These are phyloP conservation scores for Martensiomyces pterosporus DNA, from an alignment of 192 early-diverging fungal genomes.

Conservation along the genomic window DNA sequence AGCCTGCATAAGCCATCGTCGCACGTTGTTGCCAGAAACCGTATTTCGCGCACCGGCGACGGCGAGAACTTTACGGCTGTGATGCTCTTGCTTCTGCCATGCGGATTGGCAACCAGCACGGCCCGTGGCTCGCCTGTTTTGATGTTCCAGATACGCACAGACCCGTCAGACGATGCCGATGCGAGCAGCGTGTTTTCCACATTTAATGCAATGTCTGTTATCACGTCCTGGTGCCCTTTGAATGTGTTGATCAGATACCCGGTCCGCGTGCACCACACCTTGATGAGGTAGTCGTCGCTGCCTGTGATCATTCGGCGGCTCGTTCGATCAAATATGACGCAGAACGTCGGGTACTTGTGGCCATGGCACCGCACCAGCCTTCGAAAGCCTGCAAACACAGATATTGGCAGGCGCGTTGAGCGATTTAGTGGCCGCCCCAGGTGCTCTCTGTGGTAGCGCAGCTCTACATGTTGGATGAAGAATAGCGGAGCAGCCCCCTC, in stretches of 20 bases:
- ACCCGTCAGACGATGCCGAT: conserved; percentile 71
- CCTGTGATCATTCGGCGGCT: conserved; percentile 74
- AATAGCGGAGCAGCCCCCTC: too few relatives aligned
- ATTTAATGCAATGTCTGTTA: conserved; percentile 75
- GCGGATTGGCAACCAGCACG: conserved; percentile 48
- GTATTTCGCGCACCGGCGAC: conserved; percentile 60
- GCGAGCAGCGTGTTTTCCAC: conserved; percentile 75
- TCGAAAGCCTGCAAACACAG: conserved; percentile 22
- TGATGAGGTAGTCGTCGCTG: conserved; percentile 83
- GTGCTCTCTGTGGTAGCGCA: conserved; percentile 6
- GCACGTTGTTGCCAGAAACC: conserved; percentile 65
- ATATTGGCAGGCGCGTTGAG: conserved; percentile 12
- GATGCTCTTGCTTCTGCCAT: conserved; percentile 54
- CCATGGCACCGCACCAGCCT: conserved; percentile 65
- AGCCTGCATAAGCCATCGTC: conserved; percentile 70
- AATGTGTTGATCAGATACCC: conserved; percentile 77
- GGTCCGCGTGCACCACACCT: conserved; percentile 76
- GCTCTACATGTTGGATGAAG: too few relatives aligned
- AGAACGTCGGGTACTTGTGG: conserved; percentile 72
- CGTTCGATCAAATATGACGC: conserved; percentile 70
- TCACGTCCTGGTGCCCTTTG: conserved; percentile 72
- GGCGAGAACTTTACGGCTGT: conserved; percentile 73
- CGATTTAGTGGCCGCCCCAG: background rate
- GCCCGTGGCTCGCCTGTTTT: conserved; percentile 63
- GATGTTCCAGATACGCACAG: conserved; percentile 71